These are phyloP conservation scores for Colletotrichum limetticola DNA, from an alignment of 2,329 filamentous ascomycete genomes.

Conservation along the genomic window DNA sequence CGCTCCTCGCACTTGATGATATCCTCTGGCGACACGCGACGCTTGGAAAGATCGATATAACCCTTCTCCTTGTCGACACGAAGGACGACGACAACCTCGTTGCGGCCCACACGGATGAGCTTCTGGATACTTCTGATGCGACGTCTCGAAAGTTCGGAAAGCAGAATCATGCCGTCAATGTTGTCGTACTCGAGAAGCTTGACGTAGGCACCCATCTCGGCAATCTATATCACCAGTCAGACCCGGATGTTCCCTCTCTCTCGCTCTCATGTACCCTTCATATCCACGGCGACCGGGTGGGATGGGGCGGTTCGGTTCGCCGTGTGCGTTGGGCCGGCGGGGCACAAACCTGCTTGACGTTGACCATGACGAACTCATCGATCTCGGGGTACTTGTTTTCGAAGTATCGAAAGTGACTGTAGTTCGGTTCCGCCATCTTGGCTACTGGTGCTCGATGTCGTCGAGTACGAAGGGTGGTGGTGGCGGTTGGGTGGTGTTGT, in stretches of 20 bases:
- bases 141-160: constrained; percentile 95
- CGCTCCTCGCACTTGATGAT: constrained; percentile 98
- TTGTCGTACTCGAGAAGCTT: constrained; percentile 99
- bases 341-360: constrained; percentile 88
- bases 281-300: constrained; percentile 3
- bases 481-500: constrained; percentile 5
- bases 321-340: constrained; percentile 33
- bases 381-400: constrained; percentile 98
- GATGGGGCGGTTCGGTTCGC: constrained; percentile 12
- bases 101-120: constrained; percentile 96
- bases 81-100: constrained; percentile 98
- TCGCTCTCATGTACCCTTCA: not conserved
- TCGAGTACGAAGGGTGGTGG: constrained; percentile 37
- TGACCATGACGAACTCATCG: constrained; percentile 99
- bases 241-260: constrained; percentile 19
- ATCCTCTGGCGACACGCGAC: constrained; percentile 96
- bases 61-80: constrained; percentile 99
- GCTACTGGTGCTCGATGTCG: constrained; percentile 51
- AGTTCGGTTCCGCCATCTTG: constrained; percentile 95
- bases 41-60: constrained; percentile 99
- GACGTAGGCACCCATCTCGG: constrained; percentile 99
- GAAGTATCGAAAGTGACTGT: constrained; percentile 78
- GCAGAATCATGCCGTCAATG: constrained; percentile 99
- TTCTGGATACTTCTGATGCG: constrained; percentile 99
- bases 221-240: constrained; percentile 71